A percentile compares a stretch with the other conserved stretches of the same genome.
Conservation (phyloP, 192 early-diverging fungal genomes). For the Coemansia sp. region DNA sequence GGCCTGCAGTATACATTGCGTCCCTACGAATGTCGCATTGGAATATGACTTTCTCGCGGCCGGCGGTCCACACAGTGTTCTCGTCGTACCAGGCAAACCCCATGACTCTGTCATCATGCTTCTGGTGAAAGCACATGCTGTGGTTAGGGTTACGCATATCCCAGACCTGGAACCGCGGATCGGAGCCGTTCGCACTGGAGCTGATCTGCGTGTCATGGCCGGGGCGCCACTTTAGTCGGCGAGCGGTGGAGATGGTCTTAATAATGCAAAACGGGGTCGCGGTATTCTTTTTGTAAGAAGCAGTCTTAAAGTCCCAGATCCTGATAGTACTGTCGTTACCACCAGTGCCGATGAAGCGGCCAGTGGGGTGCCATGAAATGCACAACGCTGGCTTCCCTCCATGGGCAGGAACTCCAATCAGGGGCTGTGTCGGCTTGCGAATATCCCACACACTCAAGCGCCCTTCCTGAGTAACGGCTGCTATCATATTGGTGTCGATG, state of each 20-base stretch:
- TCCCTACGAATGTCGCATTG: conserved; percentile 48
- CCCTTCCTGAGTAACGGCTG: conserved; percentile 36
- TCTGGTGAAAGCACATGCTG: conserved; percentile 45
- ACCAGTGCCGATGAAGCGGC: conserved; percentile 48
- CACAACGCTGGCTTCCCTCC: conserved; percentile 20
- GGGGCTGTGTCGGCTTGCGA: conserved; percentile 13
- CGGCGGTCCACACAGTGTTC: conserved; percentile 40
- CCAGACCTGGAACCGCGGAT: conserved; percentile 47
- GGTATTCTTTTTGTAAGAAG: conserved; percentile 23
- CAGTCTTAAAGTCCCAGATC: conserved; percentile 48
- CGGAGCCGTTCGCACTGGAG: conserved; percentile 28
- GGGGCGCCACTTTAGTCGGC: conserved; percentile 51
- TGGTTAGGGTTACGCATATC: conserved; percentile 52
- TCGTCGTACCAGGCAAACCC: conserved; percentile 51
- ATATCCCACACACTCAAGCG: conserved; percentile 33
- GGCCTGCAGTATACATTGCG: conserved; percentile 27
- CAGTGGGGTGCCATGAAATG: conserved; percentile 50
- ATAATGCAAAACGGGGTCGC: conserved; percentile 32
- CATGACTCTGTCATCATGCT: conserved; percentile 19
- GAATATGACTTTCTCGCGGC: conserved; percentile 22
- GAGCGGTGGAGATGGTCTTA: conserved; percentile 24
- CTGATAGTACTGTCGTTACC: conserved; percentile 46
- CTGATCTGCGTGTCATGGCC: conserved; percentile 52
- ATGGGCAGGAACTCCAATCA: conserved; percentile 25
- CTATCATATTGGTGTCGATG: conserved; percentile 24